These are phyloP conservation scores for Zopfochytrium polystomum DNA, from an alignment of 371 early-diverging fungal genomes.

Conservation along the genomic window DNA sequence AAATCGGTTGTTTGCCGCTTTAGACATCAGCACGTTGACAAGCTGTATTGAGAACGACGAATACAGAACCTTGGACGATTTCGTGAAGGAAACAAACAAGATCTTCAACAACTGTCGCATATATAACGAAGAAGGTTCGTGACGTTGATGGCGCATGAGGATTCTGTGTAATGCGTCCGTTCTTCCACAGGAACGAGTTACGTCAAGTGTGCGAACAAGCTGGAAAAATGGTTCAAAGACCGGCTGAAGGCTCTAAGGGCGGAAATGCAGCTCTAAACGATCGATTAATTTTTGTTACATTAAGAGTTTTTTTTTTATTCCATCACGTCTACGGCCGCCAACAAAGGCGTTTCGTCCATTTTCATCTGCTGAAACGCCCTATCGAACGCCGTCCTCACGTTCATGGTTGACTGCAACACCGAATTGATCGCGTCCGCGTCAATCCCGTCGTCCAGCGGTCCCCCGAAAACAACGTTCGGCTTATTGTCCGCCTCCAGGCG, in stretches of 20 bases:
- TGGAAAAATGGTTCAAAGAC: slow-evolving; percentile 73
- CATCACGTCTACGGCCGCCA: too few relatives aligned
- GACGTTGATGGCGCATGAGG: background rate
- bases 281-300: too few relatives aligned
- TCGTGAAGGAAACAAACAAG: slow-evolving; percentile 71
- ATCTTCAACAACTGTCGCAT: slow-evolving; percentile 83
- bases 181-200: slow-evolving; percentile 24
- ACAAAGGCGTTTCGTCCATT: too few relatives aligned
- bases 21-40: slow-evolving; percentile 78
- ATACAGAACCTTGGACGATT: slow-evolving; percentile 70
- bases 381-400: too few relatives aligned
- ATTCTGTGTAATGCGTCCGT: background rate
- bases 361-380: too few relatives aligned
- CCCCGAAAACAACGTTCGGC: too few relatives aligned
- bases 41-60: slow-evolving; percentile 69
- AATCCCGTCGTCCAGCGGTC: too few relatives aligned
- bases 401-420: too few relatives aligned
- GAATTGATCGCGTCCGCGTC: too few relatives aligned
- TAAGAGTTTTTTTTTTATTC: too few relatives aligned
- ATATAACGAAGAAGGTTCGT: slow-evolving; percentile 73
- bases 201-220: slow-evolving; percentile 67
- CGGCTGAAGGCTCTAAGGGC: slow-evolving; percentile 28
- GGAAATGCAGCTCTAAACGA: too few relatives aligned
- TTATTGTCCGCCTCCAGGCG: too few relatives aligned
- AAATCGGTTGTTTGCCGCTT: background rate